Evolutionary conservation across 2,329 filamentous ascomycete genomes (phyloP).

Genomic region (Cladobotryum protrusum): DNA sequence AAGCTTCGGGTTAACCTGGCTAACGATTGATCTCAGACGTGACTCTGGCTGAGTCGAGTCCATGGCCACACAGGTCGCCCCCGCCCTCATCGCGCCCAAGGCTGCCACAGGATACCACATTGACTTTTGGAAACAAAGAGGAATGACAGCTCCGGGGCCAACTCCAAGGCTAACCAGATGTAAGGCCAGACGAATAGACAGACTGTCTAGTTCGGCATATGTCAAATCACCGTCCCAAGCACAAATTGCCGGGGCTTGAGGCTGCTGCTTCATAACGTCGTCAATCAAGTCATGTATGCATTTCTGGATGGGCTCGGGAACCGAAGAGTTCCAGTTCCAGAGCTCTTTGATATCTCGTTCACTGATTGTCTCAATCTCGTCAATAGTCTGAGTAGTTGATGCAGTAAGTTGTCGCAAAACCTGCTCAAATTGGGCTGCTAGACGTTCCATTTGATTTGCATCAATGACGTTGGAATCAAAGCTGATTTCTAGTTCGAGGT

Average conservation of each 20-base stretch:
- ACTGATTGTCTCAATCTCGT: slow-evolving; percentile 10
- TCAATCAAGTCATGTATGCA: slow-evolving; percentile 15
- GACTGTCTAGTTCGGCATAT: slow-evolving; percentile 29
- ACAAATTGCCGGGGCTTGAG: slow-evolving; percentile 16
- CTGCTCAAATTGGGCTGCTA: slow-evolving; percentile 11
- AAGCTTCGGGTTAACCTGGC: slow-evolving; percentile 13
- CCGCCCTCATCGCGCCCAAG: slow-evolving; percentile 19
- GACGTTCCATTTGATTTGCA: slow-evolving; percentile 5
- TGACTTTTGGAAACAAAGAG: slow-evolving; percentile 22
- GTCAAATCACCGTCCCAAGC: slow-evolving; percentile 30
- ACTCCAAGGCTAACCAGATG: slow-evolving; percentile 19
- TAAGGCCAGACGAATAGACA: slow-evolving; percentile 11
- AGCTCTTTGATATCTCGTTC: slow-evolving; percentile 15
- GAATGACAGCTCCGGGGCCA: slow-evolving; percentile 18
- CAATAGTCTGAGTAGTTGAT: not conserved
- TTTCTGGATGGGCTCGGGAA: slow-evolving; percentile 13
- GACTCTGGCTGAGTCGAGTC: slow-evolving; percentile 18
- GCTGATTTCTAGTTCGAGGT: slow-evolving; percentile 3
- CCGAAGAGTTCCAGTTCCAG: slow-evolving; percentile 15
- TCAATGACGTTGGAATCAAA: slow-evolving; percentile 11
- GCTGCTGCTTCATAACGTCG: slow-evolving; percentile 12
- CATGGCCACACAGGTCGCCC: slow-evolving; percentile 21
- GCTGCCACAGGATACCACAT: slow-evolving; percentile 19
- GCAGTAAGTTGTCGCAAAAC: slow-evolving; percentile 8
- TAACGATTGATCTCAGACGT: slow-evolving; percentile 14